Conservation (phyloP, 495 filamentous ascomycete genomes). For the Penicillium steckii region DNA sequence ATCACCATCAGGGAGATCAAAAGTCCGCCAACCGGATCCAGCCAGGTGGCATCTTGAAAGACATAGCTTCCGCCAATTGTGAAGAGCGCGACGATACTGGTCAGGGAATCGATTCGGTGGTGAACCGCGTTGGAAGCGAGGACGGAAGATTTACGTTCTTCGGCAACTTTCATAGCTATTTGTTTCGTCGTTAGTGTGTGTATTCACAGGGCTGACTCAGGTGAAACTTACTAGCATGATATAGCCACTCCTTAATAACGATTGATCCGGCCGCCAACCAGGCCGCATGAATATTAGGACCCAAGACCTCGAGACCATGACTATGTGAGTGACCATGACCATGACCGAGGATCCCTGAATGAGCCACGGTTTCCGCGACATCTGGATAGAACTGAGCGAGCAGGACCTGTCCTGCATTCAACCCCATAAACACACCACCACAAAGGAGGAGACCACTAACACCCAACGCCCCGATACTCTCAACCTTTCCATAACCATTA, state of each 20-base stretch:
- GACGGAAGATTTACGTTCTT: conserved; percentile 89
- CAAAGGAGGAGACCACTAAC: conserved; percentile 85
- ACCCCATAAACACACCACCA: conserved; percentile 88
- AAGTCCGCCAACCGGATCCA: conserved; percentile 93
- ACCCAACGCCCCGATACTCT: conserved; percentile 88
- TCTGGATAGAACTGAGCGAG: conserved; percentile 80
- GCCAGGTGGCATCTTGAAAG: conserved; percentile 77
- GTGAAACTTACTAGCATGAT: conserved; percentile 86
- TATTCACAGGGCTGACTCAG: no score
- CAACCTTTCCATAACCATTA: conserved; percentile 92
- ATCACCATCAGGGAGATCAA: conserved; percentile 91
- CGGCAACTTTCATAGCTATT: conserved; percentile 93
- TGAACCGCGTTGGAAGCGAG: conserved; percentile 96
- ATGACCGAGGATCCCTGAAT: conserved; percentile 49
- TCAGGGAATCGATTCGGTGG: conserved; percentile 93
- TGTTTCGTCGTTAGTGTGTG: no score
- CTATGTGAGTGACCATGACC: conserved; percentile 61
- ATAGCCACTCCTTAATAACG: conserved; percentile 92
- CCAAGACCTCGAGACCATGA: conserved; percentile 54
- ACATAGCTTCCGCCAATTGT: conserved; percentile 89
- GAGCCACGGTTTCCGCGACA: conserved; percentile 58
- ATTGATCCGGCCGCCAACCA: conserved; percentile 95
- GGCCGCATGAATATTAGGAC: conserved; percentile 85
- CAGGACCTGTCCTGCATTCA: conserved; percentile 70
- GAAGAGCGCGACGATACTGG: conserved; percentile 84